A percentile compares a stretch with the other conserved stretches of the same genome.
These are phyloP conservation scores for Populus simonii DNA, from an alignment of 345 rosid species.

Conservation along the genomic window DNA sequence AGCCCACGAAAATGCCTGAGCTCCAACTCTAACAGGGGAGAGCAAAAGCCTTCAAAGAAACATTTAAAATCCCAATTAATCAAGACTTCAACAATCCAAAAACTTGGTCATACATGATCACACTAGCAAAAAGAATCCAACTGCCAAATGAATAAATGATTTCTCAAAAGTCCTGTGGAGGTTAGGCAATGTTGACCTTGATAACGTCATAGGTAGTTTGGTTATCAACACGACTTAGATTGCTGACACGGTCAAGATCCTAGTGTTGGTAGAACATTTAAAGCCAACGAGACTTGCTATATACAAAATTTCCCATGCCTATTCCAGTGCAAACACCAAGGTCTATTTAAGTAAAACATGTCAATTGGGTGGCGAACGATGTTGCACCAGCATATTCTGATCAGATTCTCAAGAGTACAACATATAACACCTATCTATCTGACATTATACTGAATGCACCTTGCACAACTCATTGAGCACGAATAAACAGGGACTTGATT, in stretches of 20 bases:
- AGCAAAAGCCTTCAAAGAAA: constrained; percentile 47
- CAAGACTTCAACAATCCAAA: neutral
- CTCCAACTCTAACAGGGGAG: constrained; percentile 63
- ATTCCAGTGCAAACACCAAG: neutral
- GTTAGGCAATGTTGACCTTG: neutral
- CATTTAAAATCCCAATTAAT: neutral
- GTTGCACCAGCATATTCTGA: no score
- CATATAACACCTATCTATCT: neutral
- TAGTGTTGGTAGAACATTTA: neutral
- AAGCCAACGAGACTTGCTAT: neutral
- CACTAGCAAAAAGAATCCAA: neutral
- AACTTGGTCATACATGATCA: neutral
- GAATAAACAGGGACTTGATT: neutral
- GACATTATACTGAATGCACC: neutral
- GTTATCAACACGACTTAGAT: neutral
- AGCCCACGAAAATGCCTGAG: constrained; percentile 79
- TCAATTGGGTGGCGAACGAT: no score
- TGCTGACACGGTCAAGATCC: neutral
- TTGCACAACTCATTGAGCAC: neutral
- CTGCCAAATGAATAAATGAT: neutral
- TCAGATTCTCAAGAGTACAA: no score
- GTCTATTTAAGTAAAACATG: neutral
- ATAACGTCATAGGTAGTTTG: neutral
- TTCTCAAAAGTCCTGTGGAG: neutral
- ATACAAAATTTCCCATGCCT: neutral